Evolutionary conservation across 208 protist species (phyloP), one percentile per base, ranked within the genome.

Genomic region (Leishmania aethiopica): DNA sequence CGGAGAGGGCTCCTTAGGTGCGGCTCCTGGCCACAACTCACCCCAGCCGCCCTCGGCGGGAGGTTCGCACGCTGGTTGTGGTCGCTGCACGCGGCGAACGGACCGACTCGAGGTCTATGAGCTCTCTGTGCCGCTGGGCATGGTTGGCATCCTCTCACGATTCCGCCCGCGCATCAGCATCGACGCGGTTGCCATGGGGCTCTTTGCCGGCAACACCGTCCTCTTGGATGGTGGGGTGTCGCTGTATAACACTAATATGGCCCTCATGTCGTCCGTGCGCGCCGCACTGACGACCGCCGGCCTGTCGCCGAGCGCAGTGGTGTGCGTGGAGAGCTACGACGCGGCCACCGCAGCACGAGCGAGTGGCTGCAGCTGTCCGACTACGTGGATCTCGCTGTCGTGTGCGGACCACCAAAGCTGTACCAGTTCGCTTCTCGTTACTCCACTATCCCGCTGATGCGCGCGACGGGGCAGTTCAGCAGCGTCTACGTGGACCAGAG

Each of bases 401-500:
- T 93, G 51, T 92, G 90, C 57, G 90, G 90, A 10, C 84, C 86
- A 22, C 80, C 81, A 40, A 91, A 92, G 83, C 81, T 92, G 3
- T 93, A 84, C 76, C 64, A 90, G 42, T 92, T 90, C 66, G 88
- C 88, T 6, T 59, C 78, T 19, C 84, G 82, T 2, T 70, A 84
- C 77, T 81, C 88, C 62, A 79, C 84, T 13, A 91, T 93, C 75
- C 88, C 88, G 40, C 87, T 93, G 32, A 82, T 93, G 45, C 84
- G 86, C 22, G 90, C 88, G 5, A 90, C 87, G 0, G 85, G 88
- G 42, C 88, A 84, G 60, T 78, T 86, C 60, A 89, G 84, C 80
- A 93, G 82, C 64, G 80, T 93, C 64, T 93, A 91, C 83, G 83
- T 92, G 15, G 88, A 93, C 76, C 77, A 90, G 75, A 92, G 86